Conservation (phyloP, 371 early-diverging fungal genomes). For the Dentiscutata heterogama region DNA sequence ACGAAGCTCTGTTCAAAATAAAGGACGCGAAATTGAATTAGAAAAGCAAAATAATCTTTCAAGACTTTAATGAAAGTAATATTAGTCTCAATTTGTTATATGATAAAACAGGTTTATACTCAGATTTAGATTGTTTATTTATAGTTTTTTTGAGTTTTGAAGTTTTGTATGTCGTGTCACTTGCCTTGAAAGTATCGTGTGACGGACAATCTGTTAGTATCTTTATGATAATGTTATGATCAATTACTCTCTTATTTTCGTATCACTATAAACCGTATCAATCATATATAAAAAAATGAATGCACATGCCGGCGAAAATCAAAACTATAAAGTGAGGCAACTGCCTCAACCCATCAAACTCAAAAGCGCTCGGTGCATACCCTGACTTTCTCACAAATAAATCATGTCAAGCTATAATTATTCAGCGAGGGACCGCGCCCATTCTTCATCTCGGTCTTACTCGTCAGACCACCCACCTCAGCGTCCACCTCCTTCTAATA, state of each 20-base stretch:
- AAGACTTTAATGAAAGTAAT: no score
- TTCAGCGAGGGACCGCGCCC: conserved; percentile 8
- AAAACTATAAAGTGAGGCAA: conserved; percentile 15
- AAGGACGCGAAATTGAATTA: no score
- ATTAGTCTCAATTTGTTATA: no score
- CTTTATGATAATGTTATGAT: conserved; percentile 3
- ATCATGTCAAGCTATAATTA: conserved; percentile 40
- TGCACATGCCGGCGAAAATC: conserved; percentile 4
- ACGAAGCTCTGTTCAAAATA: no score
- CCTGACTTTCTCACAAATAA: conserved; percentile 10
- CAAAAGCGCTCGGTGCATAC: neutral
- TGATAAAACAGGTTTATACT: no score
- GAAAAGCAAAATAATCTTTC: no score
- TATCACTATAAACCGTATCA: conserved; percentile 6
- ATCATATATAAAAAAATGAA: neutral
- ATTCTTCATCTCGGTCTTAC: conserved; percentile 6
- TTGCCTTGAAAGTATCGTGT: conserved; percentile 7
- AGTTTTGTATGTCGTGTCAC: neutral
- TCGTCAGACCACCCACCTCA: conserved; percentile 36
- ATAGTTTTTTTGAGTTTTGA: no score
- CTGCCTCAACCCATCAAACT: neutral
- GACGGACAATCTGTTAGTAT: neutral
- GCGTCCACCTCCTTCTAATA: conserved; percentile 29
- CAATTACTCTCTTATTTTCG: conserved; percentile 2
- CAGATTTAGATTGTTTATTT: no score